These are phyloP conservation scores for Choiromyces venosus DNA, from an alignment of 495 filamentous ascomycete species.

Conservation along the genomic window DNA sequence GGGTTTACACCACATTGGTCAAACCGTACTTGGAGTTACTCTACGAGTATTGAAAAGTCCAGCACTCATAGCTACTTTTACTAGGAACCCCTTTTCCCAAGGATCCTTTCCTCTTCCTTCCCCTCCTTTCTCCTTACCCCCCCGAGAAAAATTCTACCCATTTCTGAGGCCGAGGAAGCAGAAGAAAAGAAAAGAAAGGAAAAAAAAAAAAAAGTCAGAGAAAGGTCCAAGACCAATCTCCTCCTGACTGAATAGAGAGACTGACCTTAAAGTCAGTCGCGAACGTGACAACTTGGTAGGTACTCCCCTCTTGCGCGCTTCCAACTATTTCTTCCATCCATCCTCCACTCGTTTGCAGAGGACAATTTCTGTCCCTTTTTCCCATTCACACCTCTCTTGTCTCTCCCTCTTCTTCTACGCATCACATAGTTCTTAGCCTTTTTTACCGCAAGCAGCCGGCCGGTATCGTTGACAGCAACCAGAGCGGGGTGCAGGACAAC, in stretches of 20 bases:
- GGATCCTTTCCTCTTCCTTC: not conserved
- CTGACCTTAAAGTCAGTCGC: not conserved
- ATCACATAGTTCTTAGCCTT: not conserved
- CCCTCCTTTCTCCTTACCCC: not conserved
- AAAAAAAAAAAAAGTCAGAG: not conserved
- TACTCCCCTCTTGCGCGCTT: not conserved
- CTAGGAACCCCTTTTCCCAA: not conserved
- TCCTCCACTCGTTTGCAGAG: not conserved
- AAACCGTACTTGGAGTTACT: not conserved
- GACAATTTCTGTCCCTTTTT: not conserved
- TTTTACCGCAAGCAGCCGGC: not conserved
- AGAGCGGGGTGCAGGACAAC: not conserved
- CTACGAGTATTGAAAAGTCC: not conserved
- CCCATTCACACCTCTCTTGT: not conserved
- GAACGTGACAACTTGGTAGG: slow-evolving; percentile 1
- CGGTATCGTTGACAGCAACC: not conserved
- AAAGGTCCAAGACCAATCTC: not conserved
- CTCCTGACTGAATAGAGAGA: not conserved
- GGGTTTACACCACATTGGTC: not conserved
- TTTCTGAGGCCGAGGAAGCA: not conserved
- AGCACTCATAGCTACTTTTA: not conserved
- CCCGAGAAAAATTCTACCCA: not conserved
- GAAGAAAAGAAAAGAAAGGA: not conserved
- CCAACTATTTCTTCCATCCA: not conserved
- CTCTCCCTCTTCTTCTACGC: not conserved